Evolutionary conservation across 768 basidiomycete genomes (phyloP).

Genomic region (Amanita jacksonii): DNA sequence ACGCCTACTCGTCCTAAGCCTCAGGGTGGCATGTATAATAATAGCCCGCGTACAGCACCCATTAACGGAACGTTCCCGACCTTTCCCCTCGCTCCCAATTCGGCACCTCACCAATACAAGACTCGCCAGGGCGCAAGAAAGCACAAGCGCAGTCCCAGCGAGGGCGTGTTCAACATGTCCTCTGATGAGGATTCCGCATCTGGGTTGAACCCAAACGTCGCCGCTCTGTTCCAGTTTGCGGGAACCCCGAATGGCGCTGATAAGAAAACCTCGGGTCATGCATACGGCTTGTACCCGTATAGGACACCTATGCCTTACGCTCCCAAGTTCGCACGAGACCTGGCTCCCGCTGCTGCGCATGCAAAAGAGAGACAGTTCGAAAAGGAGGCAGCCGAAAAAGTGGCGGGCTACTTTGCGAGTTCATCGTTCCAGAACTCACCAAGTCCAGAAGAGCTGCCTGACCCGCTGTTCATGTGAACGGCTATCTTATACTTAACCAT

Average conservation of each 20-base stretch:
- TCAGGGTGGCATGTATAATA: slow-evolving; percentile 20
- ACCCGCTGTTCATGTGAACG: slow-evolving; percentile 46
- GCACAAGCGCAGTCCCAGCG: slow-evolving; percentile 58
- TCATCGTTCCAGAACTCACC: slow-evolving; percentile 83
- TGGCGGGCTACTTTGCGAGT: slow-evolving; percentile 59
- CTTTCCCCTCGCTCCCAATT: slow-evolving; percentile 24
- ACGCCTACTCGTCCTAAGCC: slow-evolving; percentile 37
- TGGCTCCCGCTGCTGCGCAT: neutral
- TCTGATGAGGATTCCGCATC: slow-evolving; percentile 55
- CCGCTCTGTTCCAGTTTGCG: slow-evolving; percentile 22
- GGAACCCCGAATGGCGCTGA: slow-evolving; percentile 2
- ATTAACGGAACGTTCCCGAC: slow-evolving; percentile 21
- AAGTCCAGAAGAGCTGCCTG: slow-evolving; percentile 72
- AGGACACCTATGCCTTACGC: neutral
- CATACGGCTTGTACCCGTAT: neutral
- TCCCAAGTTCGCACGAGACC: slow-evolving; percentile 4
- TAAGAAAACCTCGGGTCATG: neutral
- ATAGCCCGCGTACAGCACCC: slow-evolving; percentile 45
- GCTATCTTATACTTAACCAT: slow-evolving; percentile 9
- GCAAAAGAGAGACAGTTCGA: slow-evolving; percentile 20
- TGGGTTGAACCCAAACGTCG: slow-evolving; percentile 18
- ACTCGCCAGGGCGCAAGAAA: slow-evolving; percentile 19
- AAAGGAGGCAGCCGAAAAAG: slow-evolving; percentile 24
- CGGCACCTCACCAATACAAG: slow-evolving; percentile 23
- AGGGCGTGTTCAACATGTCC: slow-evolving; percentile 66